These are phyloP conservation scores for Ceriops decandra DNA, from an alignment of 345 rosid genomes.

Conservation along the genomic window DNA sequence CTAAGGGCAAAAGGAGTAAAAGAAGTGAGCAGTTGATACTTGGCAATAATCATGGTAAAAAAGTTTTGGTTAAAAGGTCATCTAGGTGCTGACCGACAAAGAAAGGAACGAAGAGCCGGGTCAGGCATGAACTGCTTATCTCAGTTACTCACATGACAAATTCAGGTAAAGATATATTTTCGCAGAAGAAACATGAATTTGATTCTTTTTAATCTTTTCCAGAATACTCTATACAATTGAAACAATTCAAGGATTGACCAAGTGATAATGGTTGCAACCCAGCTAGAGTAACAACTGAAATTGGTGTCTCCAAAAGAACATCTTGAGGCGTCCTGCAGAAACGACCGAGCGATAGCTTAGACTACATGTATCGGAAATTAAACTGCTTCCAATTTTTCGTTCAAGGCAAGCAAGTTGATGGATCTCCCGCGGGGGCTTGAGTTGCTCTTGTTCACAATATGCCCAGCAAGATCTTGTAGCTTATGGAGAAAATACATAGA, in stretches of 20 bases:
- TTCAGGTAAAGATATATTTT: too few relatives aligned
- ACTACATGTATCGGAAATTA: not conserved
- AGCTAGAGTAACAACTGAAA: not conserved
- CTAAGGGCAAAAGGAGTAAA: too few relatives aligned
- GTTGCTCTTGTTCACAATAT: too few relatives aligned
- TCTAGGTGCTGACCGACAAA: not conserved
- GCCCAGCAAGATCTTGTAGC: too few relatives aligned
- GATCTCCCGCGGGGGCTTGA: too few relatives aligned
- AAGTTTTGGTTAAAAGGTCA: too few relatives aligned
- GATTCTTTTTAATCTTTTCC: not conserved
- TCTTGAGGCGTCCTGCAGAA: too few relatives aligned
- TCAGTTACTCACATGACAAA: not conserved
- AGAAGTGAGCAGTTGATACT: too few relatives aligned
- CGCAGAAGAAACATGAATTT: not conserved
- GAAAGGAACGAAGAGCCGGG: not conserved
- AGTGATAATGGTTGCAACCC: too few relatives aligned
- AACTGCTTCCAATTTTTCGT: conserved; percentile 11
- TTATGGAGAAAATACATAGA: too few relatives aligned
- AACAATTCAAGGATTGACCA: not conserved
- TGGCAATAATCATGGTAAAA: too few relatives aligned
- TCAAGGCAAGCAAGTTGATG: not conserved
- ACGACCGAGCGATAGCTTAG: too few relatives aligned
- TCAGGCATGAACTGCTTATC: not conserved
- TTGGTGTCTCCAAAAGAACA: not conserved
- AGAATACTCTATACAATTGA: not conserved